Evolutionary conservation across 108 stramenopile species (phyloP), one percentile per base, ranked within the genome.

Genomic region (Nitzschia palea): DNA sequence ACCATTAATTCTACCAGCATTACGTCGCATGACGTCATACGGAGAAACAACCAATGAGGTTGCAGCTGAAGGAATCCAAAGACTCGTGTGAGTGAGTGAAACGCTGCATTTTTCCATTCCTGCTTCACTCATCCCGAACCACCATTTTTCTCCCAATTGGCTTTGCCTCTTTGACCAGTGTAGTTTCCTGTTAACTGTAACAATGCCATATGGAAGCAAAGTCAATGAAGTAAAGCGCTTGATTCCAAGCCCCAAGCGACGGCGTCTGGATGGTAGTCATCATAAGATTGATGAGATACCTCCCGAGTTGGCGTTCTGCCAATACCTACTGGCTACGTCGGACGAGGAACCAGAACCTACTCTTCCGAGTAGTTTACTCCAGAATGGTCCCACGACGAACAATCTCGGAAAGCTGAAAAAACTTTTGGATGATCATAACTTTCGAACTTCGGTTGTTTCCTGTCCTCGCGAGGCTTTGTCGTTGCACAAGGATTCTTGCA

Each of bases 401-500:
- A 26, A 67, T 27, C 2, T 71, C 17, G 34, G 51, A 30, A 71
- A 67, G 37, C 32, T 71, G 25, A 40, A 51, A 22, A 35, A 26
- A 10, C 8, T 79, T 17, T 54, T 79, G 1, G 36, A 69, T 33
- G 5, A 36, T 22, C 74, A 83, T 62, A 74, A 74, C 9, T 80
- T 86, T 70, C 80, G 86, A 26, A 83, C 86, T 25, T 65, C 70
- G 17, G 34, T 76, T 23, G 69, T 86, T 52, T 71, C 71, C 2
- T 78, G 80, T 9, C 86, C 86, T 10, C 72, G 77, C 22, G 43
- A 43, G 25, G 86, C 78, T 4, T 33, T 86, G 14, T 78, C 76
- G 30, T 45, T 86, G 0, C 83, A 80, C 65, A 66, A 68, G 58
- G 80, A 83, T 50, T 80, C 79, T 10, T 79, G 68, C 60, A 40